A percentile compares a stretch with the other conserved stretches of the same genome.
Conservation (phyloP, 2,329 filamentous ascomycete species). For the Colletotrichum sansevieriae region DNA sequence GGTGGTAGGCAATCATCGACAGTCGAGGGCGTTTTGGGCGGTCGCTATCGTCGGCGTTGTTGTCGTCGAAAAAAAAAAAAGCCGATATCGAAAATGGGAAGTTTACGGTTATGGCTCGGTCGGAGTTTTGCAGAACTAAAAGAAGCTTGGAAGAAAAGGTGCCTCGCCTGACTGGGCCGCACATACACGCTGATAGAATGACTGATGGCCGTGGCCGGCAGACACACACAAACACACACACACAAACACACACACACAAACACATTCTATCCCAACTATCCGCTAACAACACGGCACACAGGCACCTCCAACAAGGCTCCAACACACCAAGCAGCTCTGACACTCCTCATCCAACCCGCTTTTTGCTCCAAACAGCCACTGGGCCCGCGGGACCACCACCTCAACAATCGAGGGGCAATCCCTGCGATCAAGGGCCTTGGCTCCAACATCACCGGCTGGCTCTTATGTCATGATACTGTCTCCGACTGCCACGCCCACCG, state of each 20-base stretch:
- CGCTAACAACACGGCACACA: conserved; percentile 10
- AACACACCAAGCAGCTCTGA: conserved; percentile 36
- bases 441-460: conserved; percentile 6
- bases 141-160: conserved; percentile 9
- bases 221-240: conserved; percentile 5
- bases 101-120: conserved; percentile 16
- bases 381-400: conserved; percentile 10
- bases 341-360: conserved; percentile 19
- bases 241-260: too few species aligned
- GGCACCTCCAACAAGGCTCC: not conserved
- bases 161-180: conserved; percentile 3
- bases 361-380: conserved; percentile 28
- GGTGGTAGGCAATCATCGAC: conserved; percentile 24
- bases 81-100: conserved; percentile 15
- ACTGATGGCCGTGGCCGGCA: conserved; percentile 3
- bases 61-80: conserved; percentile 21
- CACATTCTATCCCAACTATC: too few species aligned
- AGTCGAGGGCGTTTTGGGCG: not conserved
- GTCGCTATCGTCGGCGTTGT: not conserved
- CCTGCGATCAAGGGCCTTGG: conserved; percentile 30
- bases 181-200: conserved; percentile 12
- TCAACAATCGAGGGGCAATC: conserved; percentile 27
- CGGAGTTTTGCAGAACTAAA: conserved; percentile 23
- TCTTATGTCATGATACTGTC: conserved; percentile 39
- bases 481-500: conserved; percentile 32